Evolutionary conservation across 2,329 filamentous ascomycete species (phyloP).

Genomic region (Fusarium fracticaudum): DNA sequence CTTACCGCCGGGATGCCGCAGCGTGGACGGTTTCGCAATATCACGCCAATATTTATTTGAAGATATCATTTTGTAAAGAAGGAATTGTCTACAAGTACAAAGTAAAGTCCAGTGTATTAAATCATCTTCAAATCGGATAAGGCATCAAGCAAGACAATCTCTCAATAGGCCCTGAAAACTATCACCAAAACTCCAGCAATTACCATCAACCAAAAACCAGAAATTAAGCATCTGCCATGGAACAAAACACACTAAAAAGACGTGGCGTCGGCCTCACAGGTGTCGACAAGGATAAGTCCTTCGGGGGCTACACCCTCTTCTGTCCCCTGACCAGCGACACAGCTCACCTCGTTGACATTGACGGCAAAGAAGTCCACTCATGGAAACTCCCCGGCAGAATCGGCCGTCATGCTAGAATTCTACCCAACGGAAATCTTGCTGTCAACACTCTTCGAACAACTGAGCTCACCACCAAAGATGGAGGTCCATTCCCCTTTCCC

Average conservation of each 20-base stretch:
- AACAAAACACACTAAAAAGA: slow-evolving; percentile 46
- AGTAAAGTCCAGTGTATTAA: neutral
- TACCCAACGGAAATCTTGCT: slow-evolving; percentile 44
- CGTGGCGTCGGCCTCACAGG: slow-evolving; percentile 43
- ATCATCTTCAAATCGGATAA: neutral
- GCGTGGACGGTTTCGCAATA: neutral
- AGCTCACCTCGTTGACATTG: slow-evolving; percentile 43
- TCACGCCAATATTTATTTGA: neutral
- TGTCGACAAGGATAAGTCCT: slow-evolving; percentile 38
- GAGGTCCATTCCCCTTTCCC: slow-evolving; percentile 39
- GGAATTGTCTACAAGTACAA: neutral
- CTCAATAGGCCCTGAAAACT: neutral
- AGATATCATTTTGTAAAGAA: neutral
- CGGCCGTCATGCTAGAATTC: slow-evolving; percentile 41
- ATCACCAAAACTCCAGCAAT: neutral
- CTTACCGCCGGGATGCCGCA: slow-evolving; percentile 23
- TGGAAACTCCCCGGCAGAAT: slow-evolving; percentile 45
- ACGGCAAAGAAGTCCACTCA: slow-evolving; percentile 42
- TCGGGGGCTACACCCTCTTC: slow-evolving; percentile 44
- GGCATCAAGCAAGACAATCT: neutral
- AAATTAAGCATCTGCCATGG: slow-evolving; percentile 14
- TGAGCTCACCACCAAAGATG: slow-evolving; percentile 29
- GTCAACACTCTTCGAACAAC: slow-evolving; percentile 42
- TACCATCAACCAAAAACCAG: too few species aligned
- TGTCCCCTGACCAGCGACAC: slow-evolving; percentile 43